Evolutionary conservation across 768 basidiomycete species (phyloP), one percentile per base, ranked within the genome.

Genomic region (Lactarius quietus): DNA sequence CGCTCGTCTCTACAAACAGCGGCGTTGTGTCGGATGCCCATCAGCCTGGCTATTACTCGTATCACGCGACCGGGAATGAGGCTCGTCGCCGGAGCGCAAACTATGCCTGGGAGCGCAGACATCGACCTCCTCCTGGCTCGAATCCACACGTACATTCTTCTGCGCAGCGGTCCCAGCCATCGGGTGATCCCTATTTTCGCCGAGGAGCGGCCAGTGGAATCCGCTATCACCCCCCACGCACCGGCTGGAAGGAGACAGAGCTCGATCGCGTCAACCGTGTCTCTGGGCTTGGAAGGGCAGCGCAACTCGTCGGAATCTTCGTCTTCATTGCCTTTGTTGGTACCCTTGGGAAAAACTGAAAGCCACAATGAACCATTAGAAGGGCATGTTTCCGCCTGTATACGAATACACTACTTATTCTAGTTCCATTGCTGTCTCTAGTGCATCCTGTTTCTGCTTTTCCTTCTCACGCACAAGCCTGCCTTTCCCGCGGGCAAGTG

Each of bases 401-500:
- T 15, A 10, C 18, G n/a, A n/a, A n/a, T 53, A 29, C 29, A 31
- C 29, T 39, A n/a, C 29, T 43, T 66, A 68, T 58, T 62, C 45
- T 60, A 69, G 45, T 57, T 69, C 69, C 1, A 52, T 28, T 1
- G 59, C 63, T 26, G 65, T 75, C 38, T 61, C 73, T 15, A 62
- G n/a, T 1, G 63, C 58, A 55, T 33, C 62, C 18, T 66, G 53
- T 41, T 59, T 66, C 53, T 73, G 61, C 45, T 80, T 84, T 64
- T 74, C 78, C 72, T 5, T 85, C 77, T 92, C 90, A 70, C 89
- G 80, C 45, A 79, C 79, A 55, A 93, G 71, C 69, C 92, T 78
- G 3, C 92, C 92, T 73, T 90, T 92, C 17, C 92, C 91, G 66
- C 92, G 77, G 38, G 86, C 86, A 64, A 78, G 68, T 31, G 92